phyloP scores from a whole-genome alignment of 768 basidiomycete species.

The Lyophyllum shimeji region DNA sequence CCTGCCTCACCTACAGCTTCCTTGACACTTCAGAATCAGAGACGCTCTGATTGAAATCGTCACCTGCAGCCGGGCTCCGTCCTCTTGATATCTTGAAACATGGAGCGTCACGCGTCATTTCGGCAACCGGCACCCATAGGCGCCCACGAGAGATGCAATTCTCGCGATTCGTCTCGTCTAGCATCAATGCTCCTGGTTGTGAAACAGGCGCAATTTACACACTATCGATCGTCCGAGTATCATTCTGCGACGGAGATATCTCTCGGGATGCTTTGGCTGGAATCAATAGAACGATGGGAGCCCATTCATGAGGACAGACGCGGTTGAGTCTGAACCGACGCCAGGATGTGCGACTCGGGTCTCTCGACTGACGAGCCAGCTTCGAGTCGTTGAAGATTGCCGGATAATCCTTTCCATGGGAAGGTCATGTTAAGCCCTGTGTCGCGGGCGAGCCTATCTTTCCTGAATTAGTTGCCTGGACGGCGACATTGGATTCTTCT shows the following conservation, averaged over 20 bases:
- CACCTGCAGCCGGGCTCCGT: slow-evolving; percentile 1
- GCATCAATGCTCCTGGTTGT: neutral
- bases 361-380: neutral
- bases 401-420: no score
- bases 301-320: neutral
- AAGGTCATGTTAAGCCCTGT: no score
- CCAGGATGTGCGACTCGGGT: neutral
- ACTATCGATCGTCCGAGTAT: neutral
- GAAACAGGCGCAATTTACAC: neutral
- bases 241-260: neutral
- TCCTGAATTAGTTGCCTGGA: neutral
- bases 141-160: neutral
- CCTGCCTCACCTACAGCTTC: slow-evolving; percentile 7
- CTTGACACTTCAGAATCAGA: neutral
- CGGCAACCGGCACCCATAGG: neutral
- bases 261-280: neutral
- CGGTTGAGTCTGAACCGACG: neutral
- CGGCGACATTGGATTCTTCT: neutral
- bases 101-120: no score
- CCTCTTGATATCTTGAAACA: neutral
- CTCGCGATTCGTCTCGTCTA: neutral
- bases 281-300: neutral
- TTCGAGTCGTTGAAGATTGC: neutral
- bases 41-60: slow-evolving; percentile 11
- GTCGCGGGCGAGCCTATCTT: no score